Conservation (phyloP, 2,329 filamentous ascomycete species). For the Fusarium buxicola region DNA sequence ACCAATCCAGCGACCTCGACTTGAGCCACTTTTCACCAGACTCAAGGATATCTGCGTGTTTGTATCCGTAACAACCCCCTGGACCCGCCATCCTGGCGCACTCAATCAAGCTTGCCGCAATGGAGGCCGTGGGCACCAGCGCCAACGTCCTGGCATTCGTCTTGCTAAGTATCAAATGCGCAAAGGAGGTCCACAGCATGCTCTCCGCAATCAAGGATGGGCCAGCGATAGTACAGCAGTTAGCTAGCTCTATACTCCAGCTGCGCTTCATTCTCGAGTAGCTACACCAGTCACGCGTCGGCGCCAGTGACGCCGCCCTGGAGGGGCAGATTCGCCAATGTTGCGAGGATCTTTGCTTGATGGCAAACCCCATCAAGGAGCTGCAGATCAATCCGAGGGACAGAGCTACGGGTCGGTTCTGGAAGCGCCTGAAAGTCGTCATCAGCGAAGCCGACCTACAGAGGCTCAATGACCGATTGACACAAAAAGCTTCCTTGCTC, state of each 20-base stretch:
- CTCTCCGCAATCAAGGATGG: conserved; percentile 25
- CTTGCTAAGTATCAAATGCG: conserved; percentile 11
- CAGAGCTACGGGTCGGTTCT: neutral
- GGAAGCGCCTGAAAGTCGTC: conserved; percentile 15
- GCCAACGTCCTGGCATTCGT: conserved; percentile 33
- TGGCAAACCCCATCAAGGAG: conserved; percentile 3
- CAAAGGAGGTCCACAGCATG: conserved; percentile 17
- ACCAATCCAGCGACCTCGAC: neutral
- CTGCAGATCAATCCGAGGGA: conserved; percentile 6
- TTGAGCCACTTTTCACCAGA: neutral
- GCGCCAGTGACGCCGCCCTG: neutral
- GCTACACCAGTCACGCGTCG: neutral
- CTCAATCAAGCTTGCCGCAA: neutral
- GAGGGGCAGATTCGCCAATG: conserved; percentile 1
- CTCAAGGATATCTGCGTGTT: too few species aligned
- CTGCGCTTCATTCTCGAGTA: conserved; percentile 19
- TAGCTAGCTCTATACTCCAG: conserved; percentile 3
- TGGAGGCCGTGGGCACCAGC: conserved; percentile 27
- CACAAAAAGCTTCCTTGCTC: neutral
- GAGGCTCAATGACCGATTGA: neutral
- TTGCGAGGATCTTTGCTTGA: conserved; percentile 1
- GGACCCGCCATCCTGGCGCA: too few species aligned
- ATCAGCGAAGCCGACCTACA: conserved; percentile 12
- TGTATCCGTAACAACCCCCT: too few species aligned
- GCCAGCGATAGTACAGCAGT: conserved; percentile 12